phyloP scores from a whole-genome alignment of 1,284 basidiomycete species.

The Vanrija sp. region DNA sequence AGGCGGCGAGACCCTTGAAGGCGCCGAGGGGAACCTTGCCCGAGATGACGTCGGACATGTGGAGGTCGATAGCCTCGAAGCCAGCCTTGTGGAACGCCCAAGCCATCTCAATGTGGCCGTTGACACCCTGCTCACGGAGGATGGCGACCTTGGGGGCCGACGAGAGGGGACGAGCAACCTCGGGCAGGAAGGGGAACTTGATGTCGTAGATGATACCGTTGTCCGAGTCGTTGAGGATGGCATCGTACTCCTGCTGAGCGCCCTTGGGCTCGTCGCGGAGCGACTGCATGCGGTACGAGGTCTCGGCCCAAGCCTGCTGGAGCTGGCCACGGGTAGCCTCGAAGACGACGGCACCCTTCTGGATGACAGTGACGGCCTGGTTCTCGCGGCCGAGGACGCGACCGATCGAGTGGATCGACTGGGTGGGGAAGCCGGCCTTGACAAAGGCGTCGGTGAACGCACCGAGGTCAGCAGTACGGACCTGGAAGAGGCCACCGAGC shows the following conservation, averaged over 20 bases:
- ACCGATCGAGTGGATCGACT: conserved; percentile 71
- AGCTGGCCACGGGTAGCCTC: conserved; percentile 64
- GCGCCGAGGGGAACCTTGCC: conserved; percentile 61
- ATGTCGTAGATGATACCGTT: conserved; percentile 74
- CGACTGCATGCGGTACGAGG: conserved; percentile 85
- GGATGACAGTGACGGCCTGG: conserved; percentile 62
- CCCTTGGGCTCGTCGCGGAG: conserved; percentile 77
- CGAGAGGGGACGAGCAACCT: conserved; percentile 36
- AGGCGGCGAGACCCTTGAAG: conserved; percentile 89
- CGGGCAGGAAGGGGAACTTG: conserved; percentile 57
- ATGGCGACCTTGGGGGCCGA: conserved; percentile 84
- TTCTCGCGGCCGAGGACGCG: conserved; percentile 58
- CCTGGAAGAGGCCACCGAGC: conserved; percentile 87
- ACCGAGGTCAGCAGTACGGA: conserved; percentile 61
- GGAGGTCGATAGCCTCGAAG: conserved; percentile 90
- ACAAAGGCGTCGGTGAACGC: conserved; percentile 63
- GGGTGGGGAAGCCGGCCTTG: conserved; percentile 66
- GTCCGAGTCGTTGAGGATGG: conserved; percentile 65
- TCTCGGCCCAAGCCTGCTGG: conserved; percentile 88
- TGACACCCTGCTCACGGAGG: conserved; percentile 95
- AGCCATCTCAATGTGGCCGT: conserved; percentile 97
- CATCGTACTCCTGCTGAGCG: conserved; percentile 76
- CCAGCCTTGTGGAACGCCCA: conserved; percentile 93
- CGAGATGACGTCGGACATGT: conserved; percentile 93
- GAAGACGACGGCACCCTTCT: conserved; percentile 59